phyloP scores from a whole-genome alignment of 352 stramenopile genomes.

The Globisporangium canariense region DNA sequence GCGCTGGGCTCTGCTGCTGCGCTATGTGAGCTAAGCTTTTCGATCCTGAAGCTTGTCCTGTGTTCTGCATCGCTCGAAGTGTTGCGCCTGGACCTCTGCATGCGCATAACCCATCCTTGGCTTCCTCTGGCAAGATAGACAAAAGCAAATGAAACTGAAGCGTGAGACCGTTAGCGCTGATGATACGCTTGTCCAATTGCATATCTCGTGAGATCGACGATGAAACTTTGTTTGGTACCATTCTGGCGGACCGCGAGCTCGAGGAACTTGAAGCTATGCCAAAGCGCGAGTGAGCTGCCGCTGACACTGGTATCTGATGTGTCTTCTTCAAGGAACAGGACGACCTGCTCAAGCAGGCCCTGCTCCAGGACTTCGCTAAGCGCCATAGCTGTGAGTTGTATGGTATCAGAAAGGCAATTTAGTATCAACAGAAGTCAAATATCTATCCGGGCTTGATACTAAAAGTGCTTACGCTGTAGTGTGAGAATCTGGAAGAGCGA shows the following conservation, averaged over 20 bases:
- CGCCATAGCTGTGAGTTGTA: conserved; percentile 8
- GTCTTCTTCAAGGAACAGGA: conserved; percentile 29
- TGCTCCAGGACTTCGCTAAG: conserved; percentile 24
- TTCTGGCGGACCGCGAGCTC: conserved; percentile 38
- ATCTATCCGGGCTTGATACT: background rate
- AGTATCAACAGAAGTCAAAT: conserved; percentile 2
- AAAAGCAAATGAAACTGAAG: background rate
- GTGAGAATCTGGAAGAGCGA: conserved; percentile 45
- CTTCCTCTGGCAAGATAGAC: conserved; percentile 22
- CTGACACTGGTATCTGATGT: conserved; percentile 4
- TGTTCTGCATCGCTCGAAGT: conserved; percentile 2
- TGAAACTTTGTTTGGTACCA: conserved; percentile 20
- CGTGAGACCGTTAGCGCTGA: no score
- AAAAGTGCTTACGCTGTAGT: conserved; percentile 25
- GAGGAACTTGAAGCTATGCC: conserved; percentile 52
- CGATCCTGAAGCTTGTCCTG: background rate
- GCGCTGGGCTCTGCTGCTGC: conserved; percentile 10
- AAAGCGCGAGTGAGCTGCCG: conserved; percentile 26
- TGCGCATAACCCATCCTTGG: conserved; percentile 41
- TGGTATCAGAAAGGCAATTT: background rate
- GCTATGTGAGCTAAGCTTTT: background rate
- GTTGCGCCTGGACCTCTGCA: conserved; percentile 5
- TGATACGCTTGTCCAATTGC: no score
- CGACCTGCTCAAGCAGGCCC: conserved; percentile 30
- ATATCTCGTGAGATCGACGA: background rate